phyloP scores from a whole-genome alignment of 352 stramenopile genomes.

The Phytophthora ramorum region DNA sequence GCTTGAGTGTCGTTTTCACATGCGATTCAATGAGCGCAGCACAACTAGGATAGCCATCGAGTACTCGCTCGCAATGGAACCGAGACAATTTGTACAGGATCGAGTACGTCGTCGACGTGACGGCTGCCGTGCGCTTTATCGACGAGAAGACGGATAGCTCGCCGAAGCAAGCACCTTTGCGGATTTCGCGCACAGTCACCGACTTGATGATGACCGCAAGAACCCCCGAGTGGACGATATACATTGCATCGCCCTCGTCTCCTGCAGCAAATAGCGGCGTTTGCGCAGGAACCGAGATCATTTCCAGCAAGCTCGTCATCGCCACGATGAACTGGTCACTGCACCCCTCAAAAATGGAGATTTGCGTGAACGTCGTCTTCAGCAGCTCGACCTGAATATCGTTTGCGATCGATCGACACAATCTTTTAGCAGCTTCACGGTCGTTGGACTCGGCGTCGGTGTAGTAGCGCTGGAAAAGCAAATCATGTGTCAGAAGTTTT shows the following conservation, averaged over 20 bases:
- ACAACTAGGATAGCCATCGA: conserved; percentile 61
- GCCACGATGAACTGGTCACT: conserved; percentile 63
- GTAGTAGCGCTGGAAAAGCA: conserved; percentile 54
- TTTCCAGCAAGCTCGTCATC: conserved; percentile 70
- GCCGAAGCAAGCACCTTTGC: conserved; percentile 75
- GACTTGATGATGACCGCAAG: conserved; percentile 65
- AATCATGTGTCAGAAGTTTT: not conserved
- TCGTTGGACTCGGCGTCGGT: conserved; percentile 78
- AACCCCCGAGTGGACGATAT: conserved; percentile 77
- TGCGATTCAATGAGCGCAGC: conserved; percentile 36
- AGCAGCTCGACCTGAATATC: conserved; percentile 81
- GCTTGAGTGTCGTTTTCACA: conserved; percentile 22
- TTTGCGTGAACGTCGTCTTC: conserved; percentile 50
- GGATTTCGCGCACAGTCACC: conserved; percentile 70
- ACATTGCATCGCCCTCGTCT: conserved; percentile 76
- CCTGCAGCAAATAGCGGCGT: conserved; percentile 60
- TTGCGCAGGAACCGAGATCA: conserved; percentile 65
- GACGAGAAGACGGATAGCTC: conserved; percentile 78
- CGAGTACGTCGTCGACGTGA: conserved; percentile 69
- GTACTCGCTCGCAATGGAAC: conserved; percentile 62
- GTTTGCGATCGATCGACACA: conserved; percentile 78
- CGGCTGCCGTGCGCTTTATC: conserved; percentile 55
- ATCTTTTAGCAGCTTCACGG: conserved; percentile 66
- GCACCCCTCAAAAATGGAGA: conserved; percentile 70
- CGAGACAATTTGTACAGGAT: conserved; percentile 76